Conservation (phyloP, 2,329 filamentous ascomycete species). For the Emergomyces pasteurianus region DNA sequence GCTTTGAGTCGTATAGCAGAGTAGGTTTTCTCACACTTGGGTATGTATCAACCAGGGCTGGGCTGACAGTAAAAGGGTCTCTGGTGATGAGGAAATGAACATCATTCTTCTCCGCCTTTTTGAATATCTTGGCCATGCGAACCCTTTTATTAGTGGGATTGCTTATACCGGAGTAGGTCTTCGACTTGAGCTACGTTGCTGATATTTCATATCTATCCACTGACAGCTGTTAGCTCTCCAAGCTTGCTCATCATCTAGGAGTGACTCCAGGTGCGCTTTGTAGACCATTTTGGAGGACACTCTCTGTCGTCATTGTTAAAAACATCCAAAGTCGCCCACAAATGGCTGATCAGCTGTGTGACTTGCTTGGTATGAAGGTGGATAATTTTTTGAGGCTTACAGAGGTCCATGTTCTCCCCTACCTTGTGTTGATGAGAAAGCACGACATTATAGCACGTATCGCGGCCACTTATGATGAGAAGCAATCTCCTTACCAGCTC, state of each 20-base stretch:
- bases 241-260: constrained; percentile 54
- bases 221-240: constrained; percentile 43
- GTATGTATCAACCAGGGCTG: not conserved
- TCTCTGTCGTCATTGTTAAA: constrained; percentile 72
- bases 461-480: constrained; percentile 51
- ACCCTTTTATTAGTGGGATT: constrained; percentile 64
- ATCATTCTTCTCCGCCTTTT: constrained; percentile 72
- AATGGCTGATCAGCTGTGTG: constrained; percentile 66
- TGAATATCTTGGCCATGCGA: constrained; percentile 75
- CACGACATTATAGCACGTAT: constrained; percentile 70
- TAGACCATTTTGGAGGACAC: constrained; percentile 74
- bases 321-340: constrained; percentile 73
- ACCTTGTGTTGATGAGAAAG: constrained; percentile 67
- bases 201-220: constrained; percentile 2
- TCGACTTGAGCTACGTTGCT: not conserved
- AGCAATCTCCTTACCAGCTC: constrained; percentile 46
- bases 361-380: constrained; percentile 65
- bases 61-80: constrained; percentile 38
- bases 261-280: constrained; percentile 58
- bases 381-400: constrained; percentile 62
- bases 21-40: constrained; percentile 28
- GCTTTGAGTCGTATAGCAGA: constrained; percentile 75
- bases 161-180: constrained; percentile 64
- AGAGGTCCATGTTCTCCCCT: constrained; percentile 66
- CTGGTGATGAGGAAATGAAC: constrained; percentile 72